Evolutionary conservation across 139 green algal genomes (phyloP), one percentile per base, ranked within the genome.

Genomic region (Chlorella sp.): DNA sequence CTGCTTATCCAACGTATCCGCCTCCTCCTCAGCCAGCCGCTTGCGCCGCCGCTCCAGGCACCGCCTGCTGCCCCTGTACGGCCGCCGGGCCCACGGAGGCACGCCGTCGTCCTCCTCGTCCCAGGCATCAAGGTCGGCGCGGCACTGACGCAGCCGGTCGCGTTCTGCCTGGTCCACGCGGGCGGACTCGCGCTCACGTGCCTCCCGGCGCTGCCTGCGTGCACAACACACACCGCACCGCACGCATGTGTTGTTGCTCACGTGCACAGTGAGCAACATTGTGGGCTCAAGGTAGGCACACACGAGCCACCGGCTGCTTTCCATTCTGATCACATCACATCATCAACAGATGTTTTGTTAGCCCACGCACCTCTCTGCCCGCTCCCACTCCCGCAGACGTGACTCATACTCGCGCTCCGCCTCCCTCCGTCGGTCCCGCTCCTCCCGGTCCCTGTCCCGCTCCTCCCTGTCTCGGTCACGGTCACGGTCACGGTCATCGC

Each of bases 101-200:
- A 71, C 26, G 10, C 89, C 83, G n/a, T 83, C 82, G 33, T 94
- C 89, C n/a, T n/a, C n/a, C 1, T 62, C 72, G 26, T 91, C 88
- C 0, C 30, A n/a, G 30, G 27, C 42, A 29, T 91, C 86, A 14
- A 83, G 69, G 74, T 94, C 89, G 10, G 76, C 75, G 5, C 79
- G 74, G 24, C 84, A 63, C 17, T 68, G 65, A 5, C 83, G 77
- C 62, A 64, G 62, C 20, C 88, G 76, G 35, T 90, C 83, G 1
- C 36, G 59, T 51, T 87, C 82, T 2, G 49, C 67, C 51, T 77
- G 71, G 0, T 49, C 55, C 36, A 83, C 78, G 62, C 78, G 73
- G 22, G 88, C 82, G 14, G 67, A 62, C 67, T 88, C 85, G 0
- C 75, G 74, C 36, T 88, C 78, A 23, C 77, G 68, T 30, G 60